phyloP scores from a whole-genome alignment of 306 rosid genomes.

The Medicago ruthenica region DNA sequence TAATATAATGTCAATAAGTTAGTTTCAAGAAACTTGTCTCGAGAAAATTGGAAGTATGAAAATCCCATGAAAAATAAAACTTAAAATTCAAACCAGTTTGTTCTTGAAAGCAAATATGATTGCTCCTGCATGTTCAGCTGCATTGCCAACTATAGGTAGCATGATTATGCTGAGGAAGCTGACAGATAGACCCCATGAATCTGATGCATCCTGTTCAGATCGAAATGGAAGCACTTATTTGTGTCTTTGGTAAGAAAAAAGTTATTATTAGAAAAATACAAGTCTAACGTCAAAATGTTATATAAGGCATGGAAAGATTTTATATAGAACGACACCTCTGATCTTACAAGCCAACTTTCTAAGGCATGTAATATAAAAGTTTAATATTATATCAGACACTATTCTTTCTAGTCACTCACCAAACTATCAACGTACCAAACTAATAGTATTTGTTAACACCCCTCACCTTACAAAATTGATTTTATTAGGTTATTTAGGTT shows the following conservation, averaged over 20 bases:
- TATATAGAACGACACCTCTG: too few relatives aligned
- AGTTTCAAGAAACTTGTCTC: constrained; percentile 3
- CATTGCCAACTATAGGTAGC: constrained; percentile 93
- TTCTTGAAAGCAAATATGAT: constrained; percentile 88
- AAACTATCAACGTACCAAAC: too few relatives aligned
- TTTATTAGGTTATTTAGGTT: too few relatives aligned
- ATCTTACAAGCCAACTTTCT: too few relatives aligned
- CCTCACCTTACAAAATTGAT: too few relatives aligned
- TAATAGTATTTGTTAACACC: too few relatives aligned
- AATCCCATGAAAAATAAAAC: not conserved
- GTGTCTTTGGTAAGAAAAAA: not conserved
- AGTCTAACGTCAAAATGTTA: too few relatives aligned
- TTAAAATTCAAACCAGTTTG: constrained; percentile 61
- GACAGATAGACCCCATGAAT: constrained; percentile 89
- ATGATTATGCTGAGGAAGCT: constrained; percentile 86
- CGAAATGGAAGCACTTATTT: not conserved
- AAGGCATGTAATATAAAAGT: too few relatives aligned
- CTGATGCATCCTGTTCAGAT: constrained; percentile 71
- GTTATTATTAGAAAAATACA: too few relatives aligned
- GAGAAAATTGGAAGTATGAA: not conserved
- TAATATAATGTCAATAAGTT: constrained; percentile 12
- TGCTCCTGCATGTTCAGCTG: constrained; percentile 97
- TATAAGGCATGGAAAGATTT: too few relatives aligned
- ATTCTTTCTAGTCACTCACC: too few relatives aligned
- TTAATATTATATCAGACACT: too few relatives aligned